Base-by-base conservation (phyloP, 192 early-diverging fungal species). In the Geranomyces michiganensis region DNA sequence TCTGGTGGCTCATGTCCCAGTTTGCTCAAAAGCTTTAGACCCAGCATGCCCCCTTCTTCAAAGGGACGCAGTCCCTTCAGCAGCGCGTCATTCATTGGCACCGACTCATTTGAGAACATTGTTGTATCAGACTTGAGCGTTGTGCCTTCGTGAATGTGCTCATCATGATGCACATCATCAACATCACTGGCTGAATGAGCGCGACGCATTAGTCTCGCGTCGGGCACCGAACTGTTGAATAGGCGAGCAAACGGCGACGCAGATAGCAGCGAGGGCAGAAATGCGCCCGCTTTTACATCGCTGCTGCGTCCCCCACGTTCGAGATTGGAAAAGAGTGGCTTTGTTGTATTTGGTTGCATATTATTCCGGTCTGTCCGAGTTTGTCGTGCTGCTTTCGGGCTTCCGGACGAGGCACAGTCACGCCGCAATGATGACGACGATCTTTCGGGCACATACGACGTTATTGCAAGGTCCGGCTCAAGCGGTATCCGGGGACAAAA, bases 401-500 rank as follows among this genome's bases (percentile, higher is more conserved):
- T 53, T 3, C 7, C 51, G 6, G 51, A 53, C 24, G 51, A 17
- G 17, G 36, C 5, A 10, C 3, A 10, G 3, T 10, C 36, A 41
- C 3, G 5, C 36, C 36, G 36, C 36, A 10, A 41, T 41, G 36
- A 3, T 41, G 36, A 41, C 10, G 36, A 10, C 3, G 36, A 41
- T 3, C 10, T 41, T 10, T 41, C 36, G 36, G 36, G 3, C 36
- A 41, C 5, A 10, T 41, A 41, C 36, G 36, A 41, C 36, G 36
- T 41, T 10, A 41, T 41, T 32, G 58, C 27, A 19, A 71, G 44
- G 15, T 36, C 53, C 17, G 73, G 71, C 9, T 78, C 70, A 19
- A 31, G 22, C 0, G 82, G 79, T 32, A 81, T 70, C 17, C 74
- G 44, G 0, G 82, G 79, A 51, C 82, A 84, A 51, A 79, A 81